phyloP scores from a whole-genome alignment of 257 asterid genomes.

The Nicotiana benthamiana region DNA sequence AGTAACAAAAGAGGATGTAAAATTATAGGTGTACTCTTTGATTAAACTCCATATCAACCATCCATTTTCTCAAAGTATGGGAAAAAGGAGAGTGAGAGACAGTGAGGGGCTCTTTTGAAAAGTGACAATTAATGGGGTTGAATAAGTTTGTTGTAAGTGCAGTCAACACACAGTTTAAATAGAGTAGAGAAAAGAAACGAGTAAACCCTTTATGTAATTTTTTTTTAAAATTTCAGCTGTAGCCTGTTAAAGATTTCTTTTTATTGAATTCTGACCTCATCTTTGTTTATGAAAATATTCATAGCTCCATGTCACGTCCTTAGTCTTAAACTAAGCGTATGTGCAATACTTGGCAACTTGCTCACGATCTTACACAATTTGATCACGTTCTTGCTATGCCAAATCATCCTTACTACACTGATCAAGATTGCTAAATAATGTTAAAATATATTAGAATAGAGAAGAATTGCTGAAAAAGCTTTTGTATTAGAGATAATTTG shows the following conservation, averaged over 20 bases:
- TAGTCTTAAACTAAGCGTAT: too few relatives aligned
- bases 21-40: conserved; percentile 22
- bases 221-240: not conserved
- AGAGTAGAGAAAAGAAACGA: conserved; percentile 3
- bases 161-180: conserved; percentile 16
- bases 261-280: not conserved
- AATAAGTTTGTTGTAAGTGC: conserved; percentile 26
- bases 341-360: too few relatives aligned
- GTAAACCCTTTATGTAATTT: conserved; percentile 4
- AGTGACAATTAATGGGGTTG: conserved; percentile 38
- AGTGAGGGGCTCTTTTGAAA: conserved; percentile 32
- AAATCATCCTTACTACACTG: too few relatives aligned
- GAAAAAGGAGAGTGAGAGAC: conserved; percentile 38
- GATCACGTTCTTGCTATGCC: too few relatives aligned
- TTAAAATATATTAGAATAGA: too few relatives aligned
- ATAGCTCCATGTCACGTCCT: not conserved
- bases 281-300: not conserved
- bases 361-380: too few relatives aligned
- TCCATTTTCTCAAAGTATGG: conserved; percentile 48
- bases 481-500: too few relatives aligned
- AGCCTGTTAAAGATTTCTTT: not conserved
- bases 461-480: too few relatives aligned
- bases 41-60: conserved; percentile 22
- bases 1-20: conserved; percentile 16
- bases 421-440: too few relatives aligned